Percentiles rank a stretch among this genome's conserved stretches.
phyloP scores from a whole-genome alignment of 805 yeast species.

The Debaryomyces tyrocola region DNA sequence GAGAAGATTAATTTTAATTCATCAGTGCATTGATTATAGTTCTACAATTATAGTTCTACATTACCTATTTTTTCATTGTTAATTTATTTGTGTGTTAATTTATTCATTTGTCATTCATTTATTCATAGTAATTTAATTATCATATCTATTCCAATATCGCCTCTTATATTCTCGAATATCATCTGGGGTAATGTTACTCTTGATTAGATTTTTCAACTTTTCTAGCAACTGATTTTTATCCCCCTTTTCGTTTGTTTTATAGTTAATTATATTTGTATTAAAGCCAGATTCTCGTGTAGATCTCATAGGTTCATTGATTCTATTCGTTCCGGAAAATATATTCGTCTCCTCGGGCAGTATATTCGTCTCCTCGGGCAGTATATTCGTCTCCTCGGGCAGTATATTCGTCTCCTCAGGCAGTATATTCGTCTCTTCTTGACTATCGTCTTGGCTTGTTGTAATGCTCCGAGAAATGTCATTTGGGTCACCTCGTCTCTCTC shows the following conservation, averaged over 20 bases:
- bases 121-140: not conserved
- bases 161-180: constrained; percentile 12
- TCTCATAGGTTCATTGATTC: too few relatives aligned
- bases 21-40: not conserved
- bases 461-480: not conserved
- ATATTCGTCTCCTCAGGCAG: too few relatives aligned
- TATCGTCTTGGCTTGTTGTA: too few relatives aligned
- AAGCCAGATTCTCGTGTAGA: not conserved
- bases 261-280: not conserved
- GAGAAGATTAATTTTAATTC: not conserved
- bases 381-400: too few relatives aligned
- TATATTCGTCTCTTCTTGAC: too few relatives aligned
- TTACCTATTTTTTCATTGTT: not conserved
- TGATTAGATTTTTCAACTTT: constrained; percentile 7
- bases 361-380: too few relatives aligned
- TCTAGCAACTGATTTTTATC: constrained; percentile 1
- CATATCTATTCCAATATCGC: constrained; percentile 10
- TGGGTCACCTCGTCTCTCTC: not conserved
- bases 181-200: constrained; percentile 11
- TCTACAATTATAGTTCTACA: not conserved
- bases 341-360: too few relatives aligned
- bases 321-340: too few relatives aligned
- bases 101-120: not conserved
- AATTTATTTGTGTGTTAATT: not conserved
- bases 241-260: not conserved